Percentiles rank a stretch among this genome's conserved stretches.
These are phyloP conservation scores for Lotmaria passim DNA, from an alignment of 208 protist species.

Conservation along the genomic window DNA sequence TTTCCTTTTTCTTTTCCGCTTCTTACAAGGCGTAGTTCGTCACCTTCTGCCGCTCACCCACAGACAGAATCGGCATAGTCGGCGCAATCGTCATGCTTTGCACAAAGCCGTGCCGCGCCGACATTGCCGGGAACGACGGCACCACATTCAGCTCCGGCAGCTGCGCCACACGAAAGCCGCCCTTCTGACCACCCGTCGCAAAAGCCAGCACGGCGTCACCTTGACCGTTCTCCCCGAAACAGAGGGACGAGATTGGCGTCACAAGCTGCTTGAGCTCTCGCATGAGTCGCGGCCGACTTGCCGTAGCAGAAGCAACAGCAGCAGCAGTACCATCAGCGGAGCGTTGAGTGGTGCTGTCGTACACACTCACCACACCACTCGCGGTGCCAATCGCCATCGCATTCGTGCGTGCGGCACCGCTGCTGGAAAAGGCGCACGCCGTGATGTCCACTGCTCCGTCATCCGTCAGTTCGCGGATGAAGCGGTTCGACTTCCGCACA, in stretches of 20 bases:
- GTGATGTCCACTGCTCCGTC: conserved; percentile 70
- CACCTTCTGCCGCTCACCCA: conserved; percentile 86
- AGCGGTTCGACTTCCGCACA: conserved; percentile 69
- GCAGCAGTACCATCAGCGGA: conserved; percentile 8
- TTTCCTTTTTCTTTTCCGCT: neutral
- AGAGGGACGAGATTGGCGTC: conserved; percentile 60
- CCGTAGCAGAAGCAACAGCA: neutral
- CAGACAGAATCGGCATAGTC: conserved; percentile 79
- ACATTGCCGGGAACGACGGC: conserved; percentile 79
- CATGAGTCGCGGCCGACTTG: conserved; percentile 21
- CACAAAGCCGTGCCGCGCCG: conserved; percentile 72
- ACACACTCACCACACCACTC: conserved; percentile 82
- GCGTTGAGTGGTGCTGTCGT: conserved; percentile 34
- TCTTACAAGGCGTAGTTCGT: conserved; percentile 84
- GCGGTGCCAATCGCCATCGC: conserved; percentile 67
- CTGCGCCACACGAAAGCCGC: conserved; percentile 75
- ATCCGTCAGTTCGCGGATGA: conserved; percentile 62
- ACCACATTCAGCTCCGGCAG: conserved; percentile 74
- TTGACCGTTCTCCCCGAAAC: conserved; percentile 65
- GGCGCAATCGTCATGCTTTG: conserved; percentile 70
- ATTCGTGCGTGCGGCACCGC: neutral
- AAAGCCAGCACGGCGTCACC: conserved; percentile 70
- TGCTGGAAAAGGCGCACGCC: conserved; percentile 44
- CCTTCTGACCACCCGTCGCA: conserved; percentile 72
- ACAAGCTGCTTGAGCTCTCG: conserved; percentile 82